These are phyloP conservation scores for Fusarium irregulare DNA, from an alignment of 2,329 filamentous ascomycete genomes.

Conservation along the genomic window DNA sequence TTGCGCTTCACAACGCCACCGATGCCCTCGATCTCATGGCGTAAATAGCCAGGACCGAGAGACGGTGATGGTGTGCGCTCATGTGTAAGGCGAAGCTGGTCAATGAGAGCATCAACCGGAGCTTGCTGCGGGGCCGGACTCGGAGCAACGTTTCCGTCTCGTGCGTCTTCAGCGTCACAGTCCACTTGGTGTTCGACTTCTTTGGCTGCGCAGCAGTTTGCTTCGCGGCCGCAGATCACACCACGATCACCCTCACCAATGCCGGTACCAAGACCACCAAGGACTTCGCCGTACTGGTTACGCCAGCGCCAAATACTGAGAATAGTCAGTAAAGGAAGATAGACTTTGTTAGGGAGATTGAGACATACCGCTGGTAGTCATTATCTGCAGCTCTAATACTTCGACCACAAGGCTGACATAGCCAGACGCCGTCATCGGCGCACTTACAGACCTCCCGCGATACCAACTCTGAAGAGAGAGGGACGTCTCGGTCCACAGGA, in stretches of 20 bases:
- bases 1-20: constrained; percentile 90
- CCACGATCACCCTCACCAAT: constrained; percentile 90
- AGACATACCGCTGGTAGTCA: constrained; percentile 67
- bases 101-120: constrained; percentile 45
- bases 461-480: constrained; percentile 67
- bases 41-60: constrained; percentile 78
- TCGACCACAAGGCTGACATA: constrained; percentile 86
- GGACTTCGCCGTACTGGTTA: constrained; percentile 82
- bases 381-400: constrained; percentile 70
- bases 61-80: constrained; percentile 61
- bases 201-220: constrained; percentile 78
- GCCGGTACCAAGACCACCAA: constrained; percentile 83
- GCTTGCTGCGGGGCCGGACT: constrained; percentile 32
- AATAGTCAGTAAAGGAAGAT: constrained; percentile 15
- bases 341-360: too few species aligned
- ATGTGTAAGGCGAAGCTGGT: constrained; percentile 47
- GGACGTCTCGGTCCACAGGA: constrained; percentile 55
- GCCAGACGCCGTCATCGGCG: constrained; percentile 73
- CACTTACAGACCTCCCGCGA: constrained; percentile 66
- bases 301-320: constrained; percentile 87
- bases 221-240: constrained; percentile 85
- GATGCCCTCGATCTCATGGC: constrained; percentile 92
- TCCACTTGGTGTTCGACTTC: constrained; percentile 87
- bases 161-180: constrained; percentile 81
- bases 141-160: constrained; percentile 53